A percentile compares a stretch with the other conserved stretches of the same genome.
These are phyloP conservation scores for Aurantiochytrium sp. DNA, from an alignment of 108 stramenopile species.

Conservation along the genomic window DNA sequence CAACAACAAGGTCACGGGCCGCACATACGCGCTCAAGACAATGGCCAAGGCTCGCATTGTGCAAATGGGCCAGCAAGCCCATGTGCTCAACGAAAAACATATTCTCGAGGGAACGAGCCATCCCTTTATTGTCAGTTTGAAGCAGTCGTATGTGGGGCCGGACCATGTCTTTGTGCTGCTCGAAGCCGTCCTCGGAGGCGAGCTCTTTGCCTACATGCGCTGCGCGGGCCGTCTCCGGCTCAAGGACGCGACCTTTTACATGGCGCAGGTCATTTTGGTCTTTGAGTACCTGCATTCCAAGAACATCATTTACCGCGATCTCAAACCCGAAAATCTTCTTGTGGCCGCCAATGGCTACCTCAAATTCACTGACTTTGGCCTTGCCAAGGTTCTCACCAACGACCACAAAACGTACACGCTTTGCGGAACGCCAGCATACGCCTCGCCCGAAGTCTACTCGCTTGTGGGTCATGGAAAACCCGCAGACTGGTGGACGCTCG, in stretches of 20 bases:
- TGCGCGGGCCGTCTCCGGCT: background rate
- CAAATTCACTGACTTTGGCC: slow-evolving; percentile 35
- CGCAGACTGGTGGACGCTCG: slow-evolving; percentile 95
- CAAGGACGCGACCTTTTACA: slow-evolving; percentile 17
- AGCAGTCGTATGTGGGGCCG: background rate
- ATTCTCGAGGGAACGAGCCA: slow-evolving; percentile 40
- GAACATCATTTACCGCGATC: slow-evolving; percentile 28
- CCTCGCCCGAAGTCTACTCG: slow-evolving; percentile 57
- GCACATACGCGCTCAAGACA: slow-evolving; percentile 80
- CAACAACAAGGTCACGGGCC: slow-evolving; percentile 63
- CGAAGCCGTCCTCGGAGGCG: slow-evolving; percentile 28
- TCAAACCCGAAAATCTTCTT: slow-evolving; percentile 33
- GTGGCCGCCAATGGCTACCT: slow-evolving; percentile 27
- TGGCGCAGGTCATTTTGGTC: slow-evolving; percentile 22
- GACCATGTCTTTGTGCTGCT: slow-evolving; percentile 26
- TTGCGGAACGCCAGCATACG: slow-evolving; percentile 25
- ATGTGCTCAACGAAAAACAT: slow-evolving; percentile 85
- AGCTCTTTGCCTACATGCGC: slow-evolving; percentile 26
- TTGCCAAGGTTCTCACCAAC: slow-evolving; percentile 17
- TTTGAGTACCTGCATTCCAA: slow-evolving; percentile 25
- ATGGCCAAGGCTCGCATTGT: slow-evolving; percentile 74
- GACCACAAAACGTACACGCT: slow-evolving; percentile 31
- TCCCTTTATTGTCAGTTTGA: slow-evolving; percentile 22
- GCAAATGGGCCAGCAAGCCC: slow-evolving; percentile 71
- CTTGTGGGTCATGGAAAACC: slow-evolving; percentile 89